Evolutionary conservation across 2,329 filamentous ascomycete species (phyloP).

Genomic region (Exserohilum rostratum): DNA sequence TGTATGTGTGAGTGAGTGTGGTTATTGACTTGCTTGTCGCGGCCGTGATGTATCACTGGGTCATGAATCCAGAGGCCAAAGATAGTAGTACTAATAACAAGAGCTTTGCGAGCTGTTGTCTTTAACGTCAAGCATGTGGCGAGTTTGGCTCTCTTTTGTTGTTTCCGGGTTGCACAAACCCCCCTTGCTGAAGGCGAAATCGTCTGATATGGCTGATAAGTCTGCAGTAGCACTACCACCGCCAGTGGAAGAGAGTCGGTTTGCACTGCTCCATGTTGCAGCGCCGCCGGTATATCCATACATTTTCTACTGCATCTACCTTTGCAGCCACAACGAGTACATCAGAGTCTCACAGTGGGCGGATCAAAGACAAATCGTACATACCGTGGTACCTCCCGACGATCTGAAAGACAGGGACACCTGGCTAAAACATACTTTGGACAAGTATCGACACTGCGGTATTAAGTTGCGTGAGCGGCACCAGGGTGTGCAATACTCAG

Average conservation of each 20-base stretch:
- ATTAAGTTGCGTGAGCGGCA: neutral
- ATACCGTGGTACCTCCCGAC: constrained; percentile 10
- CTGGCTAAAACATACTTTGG: constrained; percentile 7
- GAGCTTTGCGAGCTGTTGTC: no score
- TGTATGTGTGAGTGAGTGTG: no score
- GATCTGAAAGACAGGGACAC: neutral
- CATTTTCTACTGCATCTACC: constrained; percentile 21
- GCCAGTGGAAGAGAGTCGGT: neutral
- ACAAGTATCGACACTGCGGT: constrained; percentile 15
- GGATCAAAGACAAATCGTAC: constrained; percentile 1
- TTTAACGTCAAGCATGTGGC: no score
- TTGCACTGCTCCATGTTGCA: neutral
- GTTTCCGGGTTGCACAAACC: neutral
- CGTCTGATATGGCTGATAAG: constrained; percentile 3
- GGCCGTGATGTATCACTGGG: no score
- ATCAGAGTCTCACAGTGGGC: constrained; percentile 15
- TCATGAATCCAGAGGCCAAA: no score
- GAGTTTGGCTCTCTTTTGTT: no score
- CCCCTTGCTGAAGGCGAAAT: neutral
- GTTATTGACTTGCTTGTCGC: no score
- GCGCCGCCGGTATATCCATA: constrained; percentile 12
- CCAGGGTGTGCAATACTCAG: neutral
- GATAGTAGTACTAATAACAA: no score
- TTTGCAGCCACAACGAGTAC: constrained; percentile 26
- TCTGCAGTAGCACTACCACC: neutral